Evolutionary conservation across 805 yeast genomes (phyloP).

Genomic region (Spathaspora passalidarum): DNA sequence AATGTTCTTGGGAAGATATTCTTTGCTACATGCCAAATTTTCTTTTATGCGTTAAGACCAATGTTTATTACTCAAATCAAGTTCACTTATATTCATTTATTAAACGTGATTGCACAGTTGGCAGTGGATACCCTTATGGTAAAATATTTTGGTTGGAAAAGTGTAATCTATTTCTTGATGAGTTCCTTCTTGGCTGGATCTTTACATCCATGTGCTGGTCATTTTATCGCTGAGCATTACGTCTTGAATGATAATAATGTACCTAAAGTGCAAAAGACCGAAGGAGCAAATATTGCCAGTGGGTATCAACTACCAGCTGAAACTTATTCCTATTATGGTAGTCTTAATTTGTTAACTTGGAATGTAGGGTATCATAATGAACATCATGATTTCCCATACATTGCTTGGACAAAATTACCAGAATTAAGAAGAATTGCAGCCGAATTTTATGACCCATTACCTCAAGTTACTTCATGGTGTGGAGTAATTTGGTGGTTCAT

Average conservation of each 20-base stretch:
- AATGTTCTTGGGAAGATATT: conserved; percentile 84
- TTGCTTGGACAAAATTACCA: conserved; percentile 84
- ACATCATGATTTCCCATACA: conserved; percentile 92
- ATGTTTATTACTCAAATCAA: conserved; percentile 76
- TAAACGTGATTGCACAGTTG: conserved; percentile 64
- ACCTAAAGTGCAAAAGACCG: conserved; percentile 21
- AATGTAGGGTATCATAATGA: conserved; percentile 94
- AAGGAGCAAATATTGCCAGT: conserved; percentile 22
- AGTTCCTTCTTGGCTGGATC: conserved; percentile 89
- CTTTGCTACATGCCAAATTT: conserved; percentile 84
- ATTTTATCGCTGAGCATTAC: conserved; percentile 93
- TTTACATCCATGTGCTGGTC: conserved; percentile 92
- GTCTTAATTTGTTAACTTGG: conserved; percentile 76
- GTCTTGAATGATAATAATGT: conserved; percentile 57
- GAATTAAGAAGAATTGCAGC: conserved; percentile 61
- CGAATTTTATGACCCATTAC: conserved; percentile 81
- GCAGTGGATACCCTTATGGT: conserved; percentile 58
- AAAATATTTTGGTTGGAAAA: conserved; percentile 57
- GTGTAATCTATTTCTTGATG: conserved; percentile 64
- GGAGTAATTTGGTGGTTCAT: conserved; percentile 73
- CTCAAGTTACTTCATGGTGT: conserved; percentile 74
- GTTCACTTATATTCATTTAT: conserved; percentile 69
- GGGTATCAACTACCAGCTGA: conserved; percentile 54
- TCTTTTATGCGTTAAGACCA: conserved; percentile 88
- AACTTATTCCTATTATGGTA: conserved; percentile 86